Evolutionary conservation across 352 stramenopile genomes (phyloP), one percentile per base, ranked within the genome.

Genomic region (Pythium plurisporium): DNA sequence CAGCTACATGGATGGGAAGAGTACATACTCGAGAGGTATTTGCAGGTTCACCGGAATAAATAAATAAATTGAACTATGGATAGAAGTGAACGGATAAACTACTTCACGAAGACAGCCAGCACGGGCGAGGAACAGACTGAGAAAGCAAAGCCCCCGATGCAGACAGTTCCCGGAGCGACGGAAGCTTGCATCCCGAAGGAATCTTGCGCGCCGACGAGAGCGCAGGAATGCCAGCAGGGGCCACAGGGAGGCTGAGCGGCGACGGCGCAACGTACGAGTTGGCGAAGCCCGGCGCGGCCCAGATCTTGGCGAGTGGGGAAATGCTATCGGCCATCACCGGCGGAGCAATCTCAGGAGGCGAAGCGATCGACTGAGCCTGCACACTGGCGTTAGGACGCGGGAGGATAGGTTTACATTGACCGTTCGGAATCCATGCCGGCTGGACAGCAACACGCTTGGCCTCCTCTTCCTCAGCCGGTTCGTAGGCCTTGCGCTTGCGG

Each of bases 401-500:
- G 1, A 90, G 67, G 57, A 90, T 88, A 5, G 66, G 77, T 56
- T 87, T 88, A 67, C 76, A 90, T 44, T 77, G 86, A 26, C 88
- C 80, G 23, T 42, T 64, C 17, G 55, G 49, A 30, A 41, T 47
- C 56, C 55, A 76, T 22, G 44, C 55, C 15, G 60, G 15, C 29
- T 72, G 37, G 10, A 72, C 60, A 20, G 74, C 62, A 2, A 52
- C 27, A 17, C 72, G 65, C 65, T 86, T 89, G 4, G 59, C 54
- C 9, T 72, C 55, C 33, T 65, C 58, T 43, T 82, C 62, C 8
- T 82, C 72, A 1, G 64, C 55, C 17, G 49, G 50, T 38, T 69
- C 65, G 25, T 57, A 64, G 5, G 60, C 65, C 56, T 76, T 79
- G 65, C 82, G 82, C 47, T 91, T 89, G 47, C 79, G 73, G 2